Evolutionary conservation across 1,284 basidiomycete genomes (phyloP), one percentile per base, ranked within the genome.

Genomic region (Leccinum pallidistipes): DNA sequence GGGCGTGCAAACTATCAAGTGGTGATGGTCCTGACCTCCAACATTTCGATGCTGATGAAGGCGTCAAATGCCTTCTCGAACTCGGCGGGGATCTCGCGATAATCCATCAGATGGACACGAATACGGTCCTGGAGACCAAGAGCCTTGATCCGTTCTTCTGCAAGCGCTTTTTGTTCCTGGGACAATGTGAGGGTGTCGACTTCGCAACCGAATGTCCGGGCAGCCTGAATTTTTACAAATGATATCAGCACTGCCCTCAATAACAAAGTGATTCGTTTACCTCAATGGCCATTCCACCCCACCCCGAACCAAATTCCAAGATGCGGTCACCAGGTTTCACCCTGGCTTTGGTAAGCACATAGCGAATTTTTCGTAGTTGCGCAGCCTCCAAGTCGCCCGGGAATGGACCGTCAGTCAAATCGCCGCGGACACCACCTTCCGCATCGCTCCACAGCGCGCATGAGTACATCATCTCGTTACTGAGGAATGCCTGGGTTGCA

Each of bases 381-480:
- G 93, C 93, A 24, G 83, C 80, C 75, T 96, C 92, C 53, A 97
- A 79, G 70, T 92, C 89, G 55, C 87, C 86, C 12, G 80, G 77
- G 59, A 76, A 80, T 31, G 81, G 78, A 29, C 81, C 80, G 43
- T 74, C 69, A 14, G 78, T 78, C 57, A 88, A 74, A 69, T 91
- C 90, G 1, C 89, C 90, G 54, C 84, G 81, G 60, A 89, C 81
- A 52, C 87, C 88, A 63, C 86, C 85, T 73, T 94, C 91, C 8
- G 82, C 80, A 47, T 89, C 85, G 56, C 78, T 79, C 86, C 91
- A 95, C 55, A 95, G 82, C 2, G 86, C 93, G 70, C 91, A 95
- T 0, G 91, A 94, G 76, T 96, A 96, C 83, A 94, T 95, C 94
- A 97, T 96, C 75, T 96, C 94, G 57, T 82, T 79, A 66, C 88